Conservation (phyloP, 139 green algal species). For the Gonium pectorale region DNA sequence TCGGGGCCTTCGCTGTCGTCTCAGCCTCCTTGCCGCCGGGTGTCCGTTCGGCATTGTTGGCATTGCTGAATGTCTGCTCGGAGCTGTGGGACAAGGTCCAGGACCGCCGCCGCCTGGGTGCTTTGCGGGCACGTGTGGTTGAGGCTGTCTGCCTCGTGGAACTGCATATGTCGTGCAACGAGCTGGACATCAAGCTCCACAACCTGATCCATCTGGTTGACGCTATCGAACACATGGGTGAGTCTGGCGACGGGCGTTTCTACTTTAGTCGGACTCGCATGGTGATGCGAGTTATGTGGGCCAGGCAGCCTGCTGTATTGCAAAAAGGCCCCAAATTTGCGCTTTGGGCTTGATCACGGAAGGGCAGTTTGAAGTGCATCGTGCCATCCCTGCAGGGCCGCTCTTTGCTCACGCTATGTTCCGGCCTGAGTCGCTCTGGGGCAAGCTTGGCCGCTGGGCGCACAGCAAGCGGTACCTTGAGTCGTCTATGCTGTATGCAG, state of each 20-base stretch:
- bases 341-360: too few relatives aligned
- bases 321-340: too few relatives aligned
- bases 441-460: not conserved
- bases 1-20: not conserved
- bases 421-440: not conserved
- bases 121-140: not conserved
- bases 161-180: not conserved
- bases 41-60: not conserved
- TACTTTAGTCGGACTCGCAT: too few relatives aligned
- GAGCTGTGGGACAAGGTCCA: not conserved
- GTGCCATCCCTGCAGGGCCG: not conserved
- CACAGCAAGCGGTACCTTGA: slow-evolving; percentile 15
- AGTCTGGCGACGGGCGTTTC: not conserved
- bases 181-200: slow-evolving; percentile 32
- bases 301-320: too few relatives aligned
- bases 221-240: not conserved
- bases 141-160: not conserved
- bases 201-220: slow-evolving; percentile 11
- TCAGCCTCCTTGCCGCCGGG: not conserved
- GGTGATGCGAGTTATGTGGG: too few relatives aligned
- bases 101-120: not conserved
- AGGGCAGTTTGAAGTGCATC: too few relatives aligned
- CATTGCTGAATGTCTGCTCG: not conserved
- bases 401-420: not conserved
- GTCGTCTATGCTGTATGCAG: not conserved